A percentile compares a stretch with the other conserved stretches of the same genome.
Evolutionary conservation across 306 rosid species (phyloP).

Genomic region (Gastrolobium villosum): DNA sequence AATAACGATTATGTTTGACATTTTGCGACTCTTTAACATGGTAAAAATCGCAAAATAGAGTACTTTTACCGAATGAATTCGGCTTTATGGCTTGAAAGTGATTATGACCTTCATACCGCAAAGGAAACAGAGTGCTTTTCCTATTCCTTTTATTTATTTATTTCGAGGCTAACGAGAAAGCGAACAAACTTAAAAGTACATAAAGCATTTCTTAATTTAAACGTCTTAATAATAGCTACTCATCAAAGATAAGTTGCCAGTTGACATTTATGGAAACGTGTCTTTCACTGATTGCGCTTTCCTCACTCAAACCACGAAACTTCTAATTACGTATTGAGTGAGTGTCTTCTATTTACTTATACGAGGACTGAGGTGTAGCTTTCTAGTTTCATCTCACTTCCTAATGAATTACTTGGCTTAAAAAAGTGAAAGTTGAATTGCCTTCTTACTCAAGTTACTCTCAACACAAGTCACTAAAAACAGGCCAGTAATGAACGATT

Average conservation of each 20-base stretch:
- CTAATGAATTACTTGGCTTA: slow-evolving; percentile 34
- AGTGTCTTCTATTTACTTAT: slow-evolving; percentile 26
- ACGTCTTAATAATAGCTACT: slow-evolving; percentile 65
- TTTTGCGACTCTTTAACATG: slow-evolving; percentile 42
- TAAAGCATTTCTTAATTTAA: slow-evolving; percentile 63
- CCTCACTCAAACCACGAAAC: slow-evolving; percentile 48
- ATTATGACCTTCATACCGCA: slow-evolving; percentile 51
- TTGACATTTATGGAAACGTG: slow-evolving; percentile 52
- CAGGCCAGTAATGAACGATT: background rate
- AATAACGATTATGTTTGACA: slow-evolving; percentile 54
- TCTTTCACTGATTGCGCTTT: slow-evolving; percentile 50
- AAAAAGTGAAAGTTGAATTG: slow-evolving; percentile 16
- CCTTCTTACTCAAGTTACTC: slow-evolving; percentile 40
- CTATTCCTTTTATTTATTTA: background rate
- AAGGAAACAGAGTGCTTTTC: slow-evolving; percentile 51
- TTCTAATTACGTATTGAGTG: slow-evolving; percentile 41
- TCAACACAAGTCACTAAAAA: slow-evolving; percentile 14
- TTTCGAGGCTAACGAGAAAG: slow-evolving; percentile 49
- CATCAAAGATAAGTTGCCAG: slow-evolving; percentile 57
- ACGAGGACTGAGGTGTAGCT: slow-evolving; percentile 31
- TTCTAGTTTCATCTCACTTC: slow-evolving; percentile 40
- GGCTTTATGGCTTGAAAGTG: slow-evolving; percentile 45
- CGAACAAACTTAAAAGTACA: slow-evolving; percentile 54
- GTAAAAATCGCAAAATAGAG: slow-evolving; percentile 30
- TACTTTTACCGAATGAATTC: slow-evolving; percentile 48